Base-by-base conservation (phyloP, 2,329 filamentous ascomycete species). In the Fusarium chlamydosporum region DNA sequence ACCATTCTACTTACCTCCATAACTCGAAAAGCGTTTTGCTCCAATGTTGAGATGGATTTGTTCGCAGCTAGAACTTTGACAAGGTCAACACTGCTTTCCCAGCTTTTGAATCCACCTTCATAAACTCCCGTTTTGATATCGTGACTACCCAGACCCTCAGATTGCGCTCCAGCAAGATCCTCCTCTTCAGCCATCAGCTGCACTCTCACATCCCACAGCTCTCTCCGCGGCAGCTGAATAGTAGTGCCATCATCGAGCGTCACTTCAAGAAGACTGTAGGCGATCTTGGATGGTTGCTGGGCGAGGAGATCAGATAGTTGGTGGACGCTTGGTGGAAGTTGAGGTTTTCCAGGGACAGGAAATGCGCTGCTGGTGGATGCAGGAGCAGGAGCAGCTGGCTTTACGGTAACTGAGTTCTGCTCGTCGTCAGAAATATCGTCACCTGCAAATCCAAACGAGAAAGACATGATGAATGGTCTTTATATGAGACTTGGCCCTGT, bases 71-170 rank as follows among this genome's bases (percentile, higher is more conserved):
- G 78, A n/a, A 91, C 88, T 75, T 89, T 92, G 51, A 92, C 91
- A 18, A 96, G 83, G 76, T 96, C 92, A 53, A 94, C 84, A 62
- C 91, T 93, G 79, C 92, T 94, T 81, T 96, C 92, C 92, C 92
- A 96, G 74, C 91, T 94, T 82, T 96, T 96, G 82, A 95, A 94
- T 26, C 92, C 92, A 58, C 92, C 92, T 80, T 96, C 92, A 79
- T 96, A 96, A 62, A 95, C 87, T 52, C 92, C 92, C 56, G 91
- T 92, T 77, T 89, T 91, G 68, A 96, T 89, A 78, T 96, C 92
- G 67, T 92, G 89, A 65, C 86, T 84, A 38, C 88, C 89, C 35
- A 93, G 81, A 2, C 86, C 85, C 67, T 82, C 79, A 15, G 67
- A 74, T 43, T 79, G 75, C 41, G 60, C 64, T 34, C 79, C 78